Conservation (phyloP, 495 filamentous ascomycete genomes). For the Penicilliopsis zonata region DNA sequence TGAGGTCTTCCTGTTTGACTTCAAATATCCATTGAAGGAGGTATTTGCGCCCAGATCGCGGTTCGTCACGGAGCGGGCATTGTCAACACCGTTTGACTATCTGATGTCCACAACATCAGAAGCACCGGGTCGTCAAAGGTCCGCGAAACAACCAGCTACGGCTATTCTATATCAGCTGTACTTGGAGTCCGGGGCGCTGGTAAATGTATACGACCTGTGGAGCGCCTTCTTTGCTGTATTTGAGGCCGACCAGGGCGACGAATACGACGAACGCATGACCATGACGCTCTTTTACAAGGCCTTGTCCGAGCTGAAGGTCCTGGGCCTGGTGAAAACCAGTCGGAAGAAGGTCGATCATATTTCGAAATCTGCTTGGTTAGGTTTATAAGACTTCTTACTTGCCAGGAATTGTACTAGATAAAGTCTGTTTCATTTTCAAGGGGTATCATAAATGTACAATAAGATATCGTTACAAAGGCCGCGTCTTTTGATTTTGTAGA, state of each 20-base stretch:
- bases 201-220: slow-evolving; percentile 88
- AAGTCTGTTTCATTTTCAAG: slow-evolving; percentile 2
- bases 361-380: slow-evolving; percentile 66
- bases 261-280: slow-evolving; percentile 34
- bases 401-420: slow-evolving; percentile 2
- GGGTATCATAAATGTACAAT: slow-evolving; percentile 8
- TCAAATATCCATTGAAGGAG: slow-evolving; percentile 65
- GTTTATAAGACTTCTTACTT: slow-evolving; percentile 30
- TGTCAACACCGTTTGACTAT: slow-evolving; percentile 76
- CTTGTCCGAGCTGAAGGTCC: slow-evolving; percentile 67
- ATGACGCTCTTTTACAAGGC: slow-evolving; percentile 71
- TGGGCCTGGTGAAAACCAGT: slow-evolving; percentile 82
- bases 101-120: slow-evolving; percentile 53
- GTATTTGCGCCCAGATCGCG: slow-evolving; percentile 72
- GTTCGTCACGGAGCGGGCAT: slow-evolving; percentile 66
- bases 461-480: neutral
- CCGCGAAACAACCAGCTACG: slow-evolving; percentile 59
- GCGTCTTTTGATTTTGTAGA: too few species aligned
- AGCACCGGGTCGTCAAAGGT: slow-evolving; percentile 21
- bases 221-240: slow-evolving; percentile 71
- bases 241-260: slow-evolving; percentile 45
- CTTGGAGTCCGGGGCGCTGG: slow-evolving; percentile 72
- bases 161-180: slow-evolving; percentile 86
- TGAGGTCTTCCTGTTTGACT: slow-evolving; percentile 78
- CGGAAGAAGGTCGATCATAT: slow-evolving; percentile 88